Base-by-base conservation (phyloP, 2,329 filamentous ascomycete species). In the Aspergillus aculeatinus region DNA sequence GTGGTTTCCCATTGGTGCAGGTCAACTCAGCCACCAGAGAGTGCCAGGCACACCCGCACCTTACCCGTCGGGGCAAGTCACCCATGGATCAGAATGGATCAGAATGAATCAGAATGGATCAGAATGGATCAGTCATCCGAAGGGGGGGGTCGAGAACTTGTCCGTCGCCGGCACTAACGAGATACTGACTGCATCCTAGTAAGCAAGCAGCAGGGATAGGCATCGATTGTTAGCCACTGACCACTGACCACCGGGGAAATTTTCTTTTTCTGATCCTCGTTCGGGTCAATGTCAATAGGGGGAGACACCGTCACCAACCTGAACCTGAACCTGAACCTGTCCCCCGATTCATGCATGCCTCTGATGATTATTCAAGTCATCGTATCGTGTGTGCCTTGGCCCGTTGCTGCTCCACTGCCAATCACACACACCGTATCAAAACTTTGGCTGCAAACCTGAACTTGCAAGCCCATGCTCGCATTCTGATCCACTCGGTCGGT, bases 21-120 rank as follows among this genome's bases (percentile, higher is more conserved):
- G 23, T 33, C 31, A 48, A 47, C 57, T 59, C 51, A 53, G 51
- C 57, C 57, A 59, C 57, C 53, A 47, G 21, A 52, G 44, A 48
- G 42, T 6, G 39, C 23, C n/a, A 55, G 39, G 51, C 51, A 53
- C 52, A 29, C 39, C 52, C 52, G 42, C 52, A 19, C 52, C 52
- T 48, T 55, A 44, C 52, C 52, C 16, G 25, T 31, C 16, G 12
- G 42, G 52, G 52, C 29, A 55, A 55, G 52, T 47, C 39, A 48
- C 27, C 52, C 39, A 55, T 42, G 39, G 52, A 27, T 27, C 25
- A 25, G 21, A 7, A 9, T 29, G 27, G 27, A 55, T 44, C 39
- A 44, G 14, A n/a, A n/a, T n/a, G n/a, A n/a, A n/a, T 3, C 23
- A 23, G 2, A 3, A 21, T 25, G 25, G 25, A 27, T 27, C 27